A percentile compares a stretch with the other conserved stretches of the same genome.
phyloP scores from a whole-genome alignment of 2,329 filamentous ascomycete genomes.

The Colletotrichum neosansevieriae region DNA sequence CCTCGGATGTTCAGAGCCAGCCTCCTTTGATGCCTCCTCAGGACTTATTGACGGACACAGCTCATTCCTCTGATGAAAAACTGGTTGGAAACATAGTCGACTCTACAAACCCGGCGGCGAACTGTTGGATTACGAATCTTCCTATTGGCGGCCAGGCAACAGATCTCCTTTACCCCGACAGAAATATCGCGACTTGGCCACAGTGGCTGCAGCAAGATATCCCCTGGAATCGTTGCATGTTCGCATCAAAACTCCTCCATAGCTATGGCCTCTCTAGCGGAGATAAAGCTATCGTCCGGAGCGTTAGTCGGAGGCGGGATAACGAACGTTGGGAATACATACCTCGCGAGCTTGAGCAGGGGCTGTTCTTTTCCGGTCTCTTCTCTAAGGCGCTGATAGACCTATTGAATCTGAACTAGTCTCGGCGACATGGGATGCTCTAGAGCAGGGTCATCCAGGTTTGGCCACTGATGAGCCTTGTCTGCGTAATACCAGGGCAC shows the following conservation, averaged over 20 bases:
- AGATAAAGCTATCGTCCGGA: slow-evolving; percentile 51
- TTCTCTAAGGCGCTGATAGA: slow-evolving; percentile 57
- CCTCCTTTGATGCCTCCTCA: too few relatives aligned
- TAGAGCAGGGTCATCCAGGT: slow-evolving; percentile 58
- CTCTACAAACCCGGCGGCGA: too few relatives aligned
- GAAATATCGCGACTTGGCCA: too few relatives aligned
- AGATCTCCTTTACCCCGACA: too few relatives aligned
- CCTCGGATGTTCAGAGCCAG: too few relatives aligned
- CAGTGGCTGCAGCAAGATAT: slow-evolving; percentile 44
- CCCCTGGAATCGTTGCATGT: slow-evolving; percentile 57
- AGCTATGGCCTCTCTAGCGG: slow-evolving; percentile 57
- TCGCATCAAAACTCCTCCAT: slow-evolving; percentile 60
- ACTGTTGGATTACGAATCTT: too few relatives aligned
- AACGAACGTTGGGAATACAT: slow-evolving; percentile 16
- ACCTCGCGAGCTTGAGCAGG: slow-evolving; percentile 60
- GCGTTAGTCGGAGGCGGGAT: neutral
- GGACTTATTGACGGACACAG: too few relatives aligned
- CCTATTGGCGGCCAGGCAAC: too few relatives aligned
- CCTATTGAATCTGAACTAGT: slow-evolving; percentile 60
- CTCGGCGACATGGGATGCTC: slow-evolving; percentile 61
- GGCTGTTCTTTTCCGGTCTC: slow-evolving; percentile 62
- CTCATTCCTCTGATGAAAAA: too few relatives aligned
- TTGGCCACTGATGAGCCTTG: slow-evolving; percentile 54
- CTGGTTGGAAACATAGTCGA: too few relatives aligned
- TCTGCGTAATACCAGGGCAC: slow-evolving; percentile 58